Percentiles rank a stretch among this genome's conserved stretches.
Conservation (phyloP, 2,329 filamentous ascomycete genomes). For the Chaetomium sp. region DNA sequence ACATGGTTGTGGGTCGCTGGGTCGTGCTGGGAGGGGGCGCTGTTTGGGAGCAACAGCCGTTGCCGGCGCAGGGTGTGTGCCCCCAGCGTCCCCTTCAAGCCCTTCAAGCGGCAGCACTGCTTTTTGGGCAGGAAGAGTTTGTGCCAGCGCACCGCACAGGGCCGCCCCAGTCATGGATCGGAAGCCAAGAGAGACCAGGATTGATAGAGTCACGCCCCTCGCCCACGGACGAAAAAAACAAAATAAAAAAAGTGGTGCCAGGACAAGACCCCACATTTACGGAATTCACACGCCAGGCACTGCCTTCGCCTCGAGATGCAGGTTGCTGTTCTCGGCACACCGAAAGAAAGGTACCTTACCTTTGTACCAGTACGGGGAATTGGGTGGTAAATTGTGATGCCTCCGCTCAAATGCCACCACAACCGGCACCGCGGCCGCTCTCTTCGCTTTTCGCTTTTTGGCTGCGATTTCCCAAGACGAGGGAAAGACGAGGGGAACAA, state of each 20-base stretch:
- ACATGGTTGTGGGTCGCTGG: slow-evolving; percentile 11
- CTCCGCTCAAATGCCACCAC: slow-evolving; percentile 4
- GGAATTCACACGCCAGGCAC: slow-evolving; percentile 17
- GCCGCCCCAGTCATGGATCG: neutral
- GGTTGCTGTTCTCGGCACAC: slow-evolving; percentile 13
- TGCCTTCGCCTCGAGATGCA: slow-evolving; percentile 1
- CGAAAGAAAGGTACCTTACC: slow-evolving; percentile 4
- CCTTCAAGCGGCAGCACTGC: no score
- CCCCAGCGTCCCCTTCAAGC: neutral
- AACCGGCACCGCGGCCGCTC: neutral
- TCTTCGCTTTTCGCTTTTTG: neutral
- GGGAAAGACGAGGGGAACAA: neutral
- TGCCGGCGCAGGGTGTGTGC: neutral
- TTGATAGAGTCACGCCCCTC: neutral
- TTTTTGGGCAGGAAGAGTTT: neutral
- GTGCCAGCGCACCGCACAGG: neutral
- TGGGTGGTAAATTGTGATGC: slow-evolving; percentile 6
- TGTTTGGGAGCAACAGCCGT: neutral
- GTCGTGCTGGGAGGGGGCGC: slow-evolving; percentile 1
- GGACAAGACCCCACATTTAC: neutral
- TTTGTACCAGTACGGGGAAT: slow-evolving; percentile 10
- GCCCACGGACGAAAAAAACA: neutral
- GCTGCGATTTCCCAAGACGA: neutral
- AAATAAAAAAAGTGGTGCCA: neutral
- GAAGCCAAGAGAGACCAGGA: neutral